These are phyloP conservation scores for Oryza rufipogon DNA, from an alignment of 176 grass and related monocot genomes.

Conservation along the genomic window DNA sequence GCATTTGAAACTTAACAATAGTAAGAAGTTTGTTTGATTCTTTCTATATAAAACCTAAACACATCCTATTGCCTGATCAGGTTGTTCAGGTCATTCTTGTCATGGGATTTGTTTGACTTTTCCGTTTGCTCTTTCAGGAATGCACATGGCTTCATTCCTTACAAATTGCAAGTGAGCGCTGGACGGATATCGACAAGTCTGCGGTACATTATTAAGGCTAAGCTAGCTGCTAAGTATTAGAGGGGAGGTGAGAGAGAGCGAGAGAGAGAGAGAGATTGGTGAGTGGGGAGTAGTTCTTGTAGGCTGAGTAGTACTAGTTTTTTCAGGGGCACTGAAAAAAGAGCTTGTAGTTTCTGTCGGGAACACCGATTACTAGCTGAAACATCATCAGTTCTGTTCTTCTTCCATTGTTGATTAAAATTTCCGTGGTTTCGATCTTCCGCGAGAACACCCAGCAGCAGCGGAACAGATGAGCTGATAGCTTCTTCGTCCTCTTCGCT, in stretches of 20 bases:
- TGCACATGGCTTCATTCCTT: conserved; percentile 28
- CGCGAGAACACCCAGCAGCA: neutral
- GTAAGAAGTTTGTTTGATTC: neutral
- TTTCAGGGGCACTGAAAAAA: conserved; percentile 36
- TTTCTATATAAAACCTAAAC: neutral
- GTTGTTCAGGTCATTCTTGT: neutral
- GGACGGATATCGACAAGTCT: neutral
- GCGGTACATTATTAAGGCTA: conserved; percentile 39
- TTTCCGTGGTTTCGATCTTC: neutral
- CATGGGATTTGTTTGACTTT: neutral
- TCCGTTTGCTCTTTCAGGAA: conserved; percentile 15
- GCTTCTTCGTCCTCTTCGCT: neutral
- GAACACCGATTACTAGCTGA: conserved; percentile 45
- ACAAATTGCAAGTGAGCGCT: neutral
- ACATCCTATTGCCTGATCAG: neutral
- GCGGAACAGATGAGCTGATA: neutral
- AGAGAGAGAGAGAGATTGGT: conserved; percentile 17
- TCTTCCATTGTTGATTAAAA: conserved; percentile 35
- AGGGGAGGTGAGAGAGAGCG: neutral
- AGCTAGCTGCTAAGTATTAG: conserved; percentile 32
- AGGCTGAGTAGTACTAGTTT: conserved; percentile 41
- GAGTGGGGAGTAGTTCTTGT: conserved; percentile 49
- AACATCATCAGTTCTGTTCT: neutral
- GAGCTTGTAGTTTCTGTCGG: conserved; percentile 50
- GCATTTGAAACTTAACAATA: neutral